These are phyloP conservation scores for Leccinum griseonigrum DNA, from an alignment of 1,284 basidiomycete species.

Conservation along the genomic window DNA sequence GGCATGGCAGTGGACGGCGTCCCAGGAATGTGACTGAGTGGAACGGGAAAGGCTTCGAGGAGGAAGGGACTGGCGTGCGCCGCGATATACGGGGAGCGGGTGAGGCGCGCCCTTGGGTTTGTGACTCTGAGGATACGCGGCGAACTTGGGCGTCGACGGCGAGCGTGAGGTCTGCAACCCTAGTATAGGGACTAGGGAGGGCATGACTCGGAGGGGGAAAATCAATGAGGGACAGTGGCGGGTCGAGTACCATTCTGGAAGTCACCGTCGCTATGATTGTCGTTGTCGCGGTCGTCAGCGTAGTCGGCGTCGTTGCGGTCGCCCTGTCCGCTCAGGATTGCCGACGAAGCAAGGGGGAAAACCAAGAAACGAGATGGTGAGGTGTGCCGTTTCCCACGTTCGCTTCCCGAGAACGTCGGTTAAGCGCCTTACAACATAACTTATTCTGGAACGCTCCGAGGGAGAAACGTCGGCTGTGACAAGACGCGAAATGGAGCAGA, in stretches of 20 bases:
- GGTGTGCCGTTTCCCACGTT: slow-evolving; percentile 24
- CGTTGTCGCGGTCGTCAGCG: slow-evolving; percentile 2
- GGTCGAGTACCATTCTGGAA: slow-evolving; percentile 19
- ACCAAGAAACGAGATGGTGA: slow-evolving; percentile 16
- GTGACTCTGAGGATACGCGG: slow-evolving; percentile 31
- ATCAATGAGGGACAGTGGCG: slow-evolving; percentile 10
- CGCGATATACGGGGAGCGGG: slow-evolving; percentile 29
- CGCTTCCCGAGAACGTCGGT: slow-evolving; percentile 15
- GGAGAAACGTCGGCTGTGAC: slow-evolving; percentile 6
- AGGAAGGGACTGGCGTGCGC: slow-evolving; percentile 33
- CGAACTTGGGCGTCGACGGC: slow-evolving; percentile 8
- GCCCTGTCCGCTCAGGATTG: slow-evolving; percentile 12
- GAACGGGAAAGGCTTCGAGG: slow-evolving; percentile 31
- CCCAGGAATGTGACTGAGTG: slow-evolving; percentile 33
- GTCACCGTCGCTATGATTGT: slow-evolving; percentile 19
- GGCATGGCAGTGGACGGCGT: slow-evolving; percentile 16
- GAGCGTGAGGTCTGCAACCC: slow-evolving; percentile 12
- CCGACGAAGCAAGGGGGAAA: slow-evolving; percentile 17
- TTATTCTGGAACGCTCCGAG: not conserved
- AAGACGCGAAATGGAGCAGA: not conserved
- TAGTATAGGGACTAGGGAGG: slow-evolving; percentile 17
- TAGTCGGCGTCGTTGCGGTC: slow-evolving; percentile 16
- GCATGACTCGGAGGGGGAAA: slow-evolving; percentile 9
- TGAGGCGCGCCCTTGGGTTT: slow-evolving; percentile 25
- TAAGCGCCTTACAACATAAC: slow-evolving; percentile 13